Conservation (phyloP, 2,329 filamentous ascomycete species). For the Pseudogymnoascus sp. region DNA sequence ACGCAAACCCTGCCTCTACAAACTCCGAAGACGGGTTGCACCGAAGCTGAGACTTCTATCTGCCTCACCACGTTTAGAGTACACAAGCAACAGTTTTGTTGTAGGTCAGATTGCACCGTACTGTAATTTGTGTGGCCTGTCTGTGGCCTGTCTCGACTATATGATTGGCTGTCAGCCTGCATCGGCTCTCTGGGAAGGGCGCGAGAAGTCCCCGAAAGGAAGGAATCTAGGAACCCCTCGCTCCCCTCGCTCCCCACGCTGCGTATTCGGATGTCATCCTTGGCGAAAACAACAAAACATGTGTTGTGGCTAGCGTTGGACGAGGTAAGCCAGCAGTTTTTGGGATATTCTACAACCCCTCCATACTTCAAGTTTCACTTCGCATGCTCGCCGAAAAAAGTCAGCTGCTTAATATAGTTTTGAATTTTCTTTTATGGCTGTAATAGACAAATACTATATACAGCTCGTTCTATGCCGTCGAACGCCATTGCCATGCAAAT, state of each 20-base stretch:
- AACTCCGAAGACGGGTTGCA: conserved; percentile 1
- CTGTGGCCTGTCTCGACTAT: background rate
- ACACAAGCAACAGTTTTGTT: background rate
- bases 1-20: background rate
- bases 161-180: background rate
- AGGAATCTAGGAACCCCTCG: background rate
- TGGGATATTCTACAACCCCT: background rate
- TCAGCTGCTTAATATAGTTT: conserved; percentile 3
- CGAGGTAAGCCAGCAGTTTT: background rate
- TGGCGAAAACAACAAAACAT: conserved; percentile 8
- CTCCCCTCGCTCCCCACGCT: background rate
- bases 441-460: conserved; percentile 8
- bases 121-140: background rate
- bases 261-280: conserved; percentile 3
- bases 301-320: background rate
- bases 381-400: background rate
- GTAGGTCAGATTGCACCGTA: background rate
- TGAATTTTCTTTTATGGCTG: conserved; percentile 10
- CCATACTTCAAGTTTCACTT: background rate
- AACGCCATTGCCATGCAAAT: conserved; percentile 11
- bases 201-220: background rate
- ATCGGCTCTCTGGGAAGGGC: background rate
- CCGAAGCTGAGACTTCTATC: background rate
- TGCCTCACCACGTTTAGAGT: background rate
- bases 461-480: conserved; percentile 8